Conservation (phyloP, 148 eudicot species). For the Mesembryanthemum crystallinum region DNA sequence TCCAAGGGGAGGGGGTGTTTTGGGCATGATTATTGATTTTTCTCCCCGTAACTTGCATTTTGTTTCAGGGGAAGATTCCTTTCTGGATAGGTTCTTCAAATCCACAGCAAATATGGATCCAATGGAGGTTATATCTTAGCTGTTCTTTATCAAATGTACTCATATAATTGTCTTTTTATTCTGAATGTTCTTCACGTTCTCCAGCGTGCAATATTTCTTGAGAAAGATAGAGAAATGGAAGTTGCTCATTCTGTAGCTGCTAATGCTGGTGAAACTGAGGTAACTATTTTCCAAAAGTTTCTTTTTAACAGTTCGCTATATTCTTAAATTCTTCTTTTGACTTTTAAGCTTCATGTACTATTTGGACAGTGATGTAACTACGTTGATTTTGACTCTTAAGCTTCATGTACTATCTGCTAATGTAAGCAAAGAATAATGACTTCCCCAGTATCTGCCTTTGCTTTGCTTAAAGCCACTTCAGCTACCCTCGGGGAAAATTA, state of each 20-base stretch:
- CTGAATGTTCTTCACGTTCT: conserved; percentile 9
- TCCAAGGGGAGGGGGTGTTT: neutral
- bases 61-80: conserved; percentile 72
- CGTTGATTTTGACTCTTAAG: too few relatives aligned
- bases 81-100: conserved; percentile 78
- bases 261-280: conserved; percentile 92
- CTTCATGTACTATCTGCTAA: too few relatives aligned
- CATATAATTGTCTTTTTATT: conserved; percentile 1
- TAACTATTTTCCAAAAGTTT: conserved; percentile 12
- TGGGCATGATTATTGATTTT: neutral
- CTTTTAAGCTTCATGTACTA: too few relatives aligned
- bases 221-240: conserved; percentile 90
- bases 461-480: too few relatives aligned
- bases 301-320: neutral
- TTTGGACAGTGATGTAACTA: too few relatives aligned
- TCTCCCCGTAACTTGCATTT: conserved; percentile 9
- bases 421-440: too few relatives aligned
- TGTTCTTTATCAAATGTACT: conserved; percentile 1
- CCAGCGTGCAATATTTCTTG: conserved; percentile 91
- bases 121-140: conserved; percentile 47
- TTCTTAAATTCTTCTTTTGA: too few relatives aligned
- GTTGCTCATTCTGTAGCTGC: conserved; percentile 93
- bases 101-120: conserved; percentile 76
- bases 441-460: too few relatives aligned
- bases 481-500: too few relatives aligned